These are phyloP conservation scores for Acanthamoeba lenticulata DNA, from an alignment of 208 protist genomes.

Conservation along the genomic window DNA sequence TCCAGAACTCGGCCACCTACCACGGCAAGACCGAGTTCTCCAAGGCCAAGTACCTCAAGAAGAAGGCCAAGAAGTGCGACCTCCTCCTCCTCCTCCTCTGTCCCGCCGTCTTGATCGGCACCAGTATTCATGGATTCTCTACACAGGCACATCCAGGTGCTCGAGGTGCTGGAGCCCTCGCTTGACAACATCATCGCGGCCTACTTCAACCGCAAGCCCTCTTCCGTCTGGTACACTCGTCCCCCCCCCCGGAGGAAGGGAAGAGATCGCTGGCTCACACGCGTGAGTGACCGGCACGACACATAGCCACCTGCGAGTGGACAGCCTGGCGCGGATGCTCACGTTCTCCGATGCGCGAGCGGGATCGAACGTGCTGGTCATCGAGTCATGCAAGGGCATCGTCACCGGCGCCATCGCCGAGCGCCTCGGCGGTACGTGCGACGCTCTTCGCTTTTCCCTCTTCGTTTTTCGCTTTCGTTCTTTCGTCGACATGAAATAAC, in stretches of 20 bases:
- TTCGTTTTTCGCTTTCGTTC: background rate
- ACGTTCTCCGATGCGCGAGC: constrained; percentile 26
- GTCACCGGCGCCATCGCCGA: constrained; percentile 75
- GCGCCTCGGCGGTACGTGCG: constrained; percentile 57
- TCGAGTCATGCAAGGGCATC: constrained; percentile 73
- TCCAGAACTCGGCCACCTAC: constrained; percentile 78
- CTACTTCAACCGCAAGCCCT: constrained; percentile 69
- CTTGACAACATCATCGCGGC: constrained; percentile 48
- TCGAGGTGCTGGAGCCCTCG: constrained; percentile 70
- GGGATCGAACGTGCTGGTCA: constrained; percentile 51
- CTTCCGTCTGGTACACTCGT: constrained; percentile 59
- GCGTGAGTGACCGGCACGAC: background rate
- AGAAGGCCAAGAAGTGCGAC: constrained; percentile 79
- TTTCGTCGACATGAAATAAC: constrained; percentile 25
- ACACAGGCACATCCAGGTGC: constrained; percentile 63
- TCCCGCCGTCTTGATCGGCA: background rate
- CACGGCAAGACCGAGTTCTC: constrained; percentile 79
- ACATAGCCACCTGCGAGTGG: constrained; percentile 24
- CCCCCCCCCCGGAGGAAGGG: background rate
- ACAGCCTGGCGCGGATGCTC: constrained; percentile 66
- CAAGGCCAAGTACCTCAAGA: constrained; percentile 82
- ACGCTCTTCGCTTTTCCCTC: background rate
- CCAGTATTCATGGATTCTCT: background rate
- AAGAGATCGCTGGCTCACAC: constrained; percentile 53
- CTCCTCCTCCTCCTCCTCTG: background rate